Percentiles rank a stretch among this genome's conserved stretches.
Conservation (phyloP, 306 rosid genomes). For the Sphenostylis stenocarpa region DNA sequence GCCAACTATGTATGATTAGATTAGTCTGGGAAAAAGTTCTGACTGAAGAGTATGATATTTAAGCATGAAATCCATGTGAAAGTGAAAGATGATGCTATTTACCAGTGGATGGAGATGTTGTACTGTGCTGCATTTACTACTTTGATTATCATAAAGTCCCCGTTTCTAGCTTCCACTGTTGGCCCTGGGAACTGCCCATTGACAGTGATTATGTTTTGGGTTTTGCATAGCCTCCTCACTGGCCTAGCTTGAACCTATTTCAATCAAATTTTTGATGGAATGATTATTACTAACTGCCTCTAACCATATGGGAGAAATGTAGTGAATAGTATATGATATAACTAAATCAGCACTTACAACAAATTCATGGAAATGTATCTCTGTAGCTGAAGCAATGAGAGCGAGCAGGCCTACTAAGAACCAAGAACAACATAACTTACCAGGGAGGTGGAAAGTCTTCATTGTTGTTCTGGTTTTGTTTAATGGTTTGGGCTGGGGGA, state of each 20-base stretch:
- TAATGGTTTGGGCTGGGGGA: slow-evolving; percentile 12
- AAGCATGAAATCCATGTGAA: neutral
- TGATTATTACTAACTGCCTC: neutral
- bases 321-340: neutral
- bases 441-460: slow-evolving; percentile 40
- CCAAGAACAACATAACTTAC: slow-evolving; percentile 29
- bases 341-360: slow-evolving; percentile 42
- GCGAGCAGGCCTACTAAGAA: slow-evolving; percentile 38
- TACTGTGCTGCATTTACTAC: slow-evolving; percentile 60
- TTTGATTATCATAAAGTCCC: slow-evolving; percentile 64
- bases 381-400: slow-evolving; percentile 40
- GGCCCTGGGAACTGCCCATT: slow-evolving; percentile 91
- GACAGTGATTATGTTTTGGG: slow-evolving; percentile 62
- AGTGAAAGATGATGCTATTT: slow-evolving; percentile 11
- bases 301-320: neutral
- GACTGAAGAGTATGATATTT: neutral
- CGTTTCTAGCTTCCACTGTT: slow-evolving; percentile 57
- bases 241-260: slow-evolving; percentile 46
- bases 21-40: neutral
- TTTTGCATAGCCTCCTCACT: slow-evolving; percentile 86
- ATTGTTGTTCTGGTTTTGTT: slow-evolving; percentile 36
- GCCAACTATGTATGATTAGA: neutral
- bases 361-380: slow-evolving; percentile 65
- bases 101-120: slow-evolving; percentile 84
- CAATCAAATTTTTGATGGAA: slow-evolving; percentile 20